Evolutionary conservation across 192 early-diverging fungal species (phyloP), one percentile per base, ranked within the genome.

Genomic region (Backusella tarrabulga): DNA sequence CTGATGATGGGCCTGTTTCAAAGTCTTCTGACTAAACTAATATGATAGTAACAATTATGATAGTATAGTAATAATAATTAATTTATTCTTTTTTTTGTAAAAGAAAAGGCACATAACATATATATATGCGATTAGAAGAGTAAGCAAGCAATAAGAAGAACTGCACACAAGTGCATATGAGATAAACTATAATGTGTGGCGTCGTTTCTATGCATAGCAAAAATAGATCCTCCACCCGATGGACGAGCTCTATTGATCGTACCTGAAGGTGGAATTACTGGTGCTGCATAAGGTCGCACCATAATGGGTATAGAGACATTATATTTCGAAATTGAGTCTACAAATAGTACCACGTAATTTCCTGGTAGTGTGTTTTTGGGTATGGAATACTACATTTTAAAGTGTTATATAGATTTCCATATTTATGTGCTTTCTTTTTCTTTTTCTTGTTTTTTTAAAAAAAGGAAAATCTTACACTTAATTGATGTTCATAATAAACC

Each of bases 231-330:
- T 12, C 56, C 56, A 29, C 56, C 56, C 1, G 76, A 56, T n/a
- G 76, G 76, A 26, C 68, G 42, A 32, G 76, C 67, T 36, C 70
- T 77, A n/a, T 38, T 60, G 21, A 52, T 21, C 7, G 26, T 67
- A 42, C 26, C 41, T 26, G 60, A 38, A 32, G 67, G 21, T 38
- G 67, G n/a, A 32, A 52, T 41, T 17, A 63, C 54, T 17, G 77
- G 77, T 44, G 77, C 50, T 23, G 77, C 77, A 54, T 73, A 73
- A 54, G 72, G 72, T 34, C 72, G 63, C 29, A 79, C 72, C 6
- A 73, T 26, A 69, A 79, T 74, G 32, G 77, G 77, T 26, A 79
- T 50, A 74, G 72, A 56, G n/a, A 73, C 74, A 73, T 79, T 79
- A 7, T 35, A 41, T 23, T 50, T 60, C 15, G 67, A 68, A 26